These are phyloP conservation scores for Mortierella sp. DNA, from an alignment of 371 early-diverging fungal genomes.

Conservation along the genomic window DNA sequence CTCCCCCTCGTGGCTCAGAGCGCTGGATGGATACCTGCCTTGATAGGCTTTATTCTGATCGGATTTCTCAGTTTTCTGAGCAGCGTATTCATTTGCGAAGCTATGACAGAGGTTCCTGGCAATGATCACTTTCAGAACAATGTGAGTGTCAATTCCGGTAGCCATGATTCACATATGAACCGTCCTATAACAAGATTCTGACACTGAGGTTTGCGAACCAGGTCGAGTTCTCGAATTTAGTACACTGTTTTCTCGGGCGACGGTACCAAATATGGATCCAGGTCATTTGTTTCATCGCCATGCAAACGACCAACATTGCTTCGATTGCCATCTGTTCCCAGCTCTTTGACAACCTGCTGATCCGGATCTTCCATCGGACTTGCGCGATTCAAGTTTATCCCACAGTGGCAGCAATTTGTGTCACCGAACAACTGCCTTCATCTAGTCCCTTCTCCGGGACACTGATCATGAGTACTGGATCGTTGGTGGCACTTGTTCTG, in stretches of 20 bases:
- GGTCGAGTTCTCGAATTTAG: conserved; percentile 67
- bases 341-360: conserved; percentile 58
- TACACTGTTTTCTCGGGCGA: conserved; percentile 63
- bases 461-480: conserved; percentile 62
- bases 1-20: conserved; percentile 43
- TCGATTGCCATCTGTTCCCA: conserved; percentile 69
- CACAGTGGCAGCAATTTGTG: conserved; percentile 26
- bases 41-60: conserved; percentile 58
- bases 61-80: conserved; percentile 62
- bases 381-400: conserved; percentile 55
- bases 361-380: conserved; percentile 43
- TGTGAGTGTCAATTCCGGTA: conserved; percentile 4
- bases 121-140: conserved; percentile 75
- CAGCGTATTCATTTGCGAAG: conserved; percentile 80
- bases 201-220: conserved; percentile 8
- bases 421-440: conserved; percentile 13
- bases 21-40: conserved; percentile 55
- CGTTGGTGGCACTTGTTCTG: conserved; percentile 57
- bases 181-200: background rate
- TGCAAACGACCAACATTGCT: conserved; percentile 69
- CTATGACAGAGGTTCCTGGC: conserved; percentile 81
- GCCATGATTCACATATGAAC: no score
- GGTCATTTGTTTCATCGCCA: conserved; percentile 59
- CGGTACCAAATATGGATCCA: conserved; percentile 63
- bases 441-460: conserved; percentile 58